Percentiles rank a stretch among this genome's conserved stretches.
Conservation (phyloP, 1,284 basidiomycete genomes). For the Marasmius oreades region DNA sequence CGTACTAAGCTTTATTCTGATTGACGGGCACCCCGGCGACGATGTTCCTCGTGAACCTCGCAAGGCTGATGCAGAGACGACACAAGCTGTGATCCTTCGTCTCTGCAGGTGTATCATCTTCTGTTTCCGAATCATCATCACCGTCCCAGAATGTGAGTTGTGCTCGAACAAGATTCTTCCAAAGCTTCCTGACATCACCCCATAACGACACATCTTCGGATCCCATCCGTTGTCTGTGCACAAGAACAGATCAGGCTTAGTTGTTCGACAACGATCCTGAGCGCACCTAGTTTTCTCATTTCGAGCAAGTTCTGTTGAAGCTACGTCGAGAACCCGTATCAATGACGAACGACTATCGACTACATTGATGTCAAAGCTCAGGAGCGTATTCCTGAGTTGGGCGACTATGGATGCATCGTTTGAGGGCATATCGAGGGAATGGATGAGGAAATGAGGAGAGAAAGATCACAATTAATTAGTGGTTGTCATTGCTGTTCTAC, state of each 20-base stretch:
- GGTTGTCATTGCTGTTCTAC: background rate
- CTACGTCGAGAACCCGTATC: slow-evolving; percentile 37
- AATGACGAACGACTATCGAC: slow-evolving; percentile 27
- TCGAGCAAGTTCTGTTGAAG: slow-evolving; percentile 43
- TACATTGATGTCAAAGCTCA: slow-evolving; percentile 33
- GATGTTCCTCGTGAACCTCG: slow-evolving; percentile 74
- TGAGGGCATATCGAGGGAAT: slow-evolving; percentile 5
- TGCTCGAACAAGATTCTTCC: slow-evolving; percentile 44
- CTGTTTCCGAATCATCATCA: slow-evolving; percentile 36
- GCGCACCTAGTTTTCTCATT: slow-evolving; percentile 42
- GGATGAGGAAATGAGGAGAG: background rate
- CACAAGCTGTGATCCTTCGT: slow-evolving; percentile 28
- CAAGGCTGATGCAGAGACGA: slow-evolving; percentile 45
- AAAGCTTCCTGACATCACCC: slow-evolving; percentile 48
- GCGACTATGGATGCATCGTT: slow-evolving; percentile 20
- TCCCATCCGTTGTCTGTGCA: slow-evolving; percentile 43
- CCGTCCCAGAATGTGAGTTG: slow-evolving; percentile 45
- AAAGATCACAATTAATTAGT: too few species aligned
- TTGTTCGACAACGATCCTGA: background rate
- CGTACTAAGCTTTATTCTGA: slow-evolving; percentile 61
- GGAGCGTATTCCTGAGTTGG: slow-evolving; percentile 35
- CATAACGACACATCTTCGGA: slow-evolving; percentile 44
- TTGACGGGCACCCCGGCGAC: slow-evolving; percentile 65
- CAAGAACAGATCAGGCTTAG: background rate
- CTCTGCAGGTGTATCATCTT: slow-evolving; percentile 17